These are phyloP conservation scores for Dacryopinax spathularia DNA, from an alignment of 768 basidiomycete species.

Conservation along the genomic window DNA sequence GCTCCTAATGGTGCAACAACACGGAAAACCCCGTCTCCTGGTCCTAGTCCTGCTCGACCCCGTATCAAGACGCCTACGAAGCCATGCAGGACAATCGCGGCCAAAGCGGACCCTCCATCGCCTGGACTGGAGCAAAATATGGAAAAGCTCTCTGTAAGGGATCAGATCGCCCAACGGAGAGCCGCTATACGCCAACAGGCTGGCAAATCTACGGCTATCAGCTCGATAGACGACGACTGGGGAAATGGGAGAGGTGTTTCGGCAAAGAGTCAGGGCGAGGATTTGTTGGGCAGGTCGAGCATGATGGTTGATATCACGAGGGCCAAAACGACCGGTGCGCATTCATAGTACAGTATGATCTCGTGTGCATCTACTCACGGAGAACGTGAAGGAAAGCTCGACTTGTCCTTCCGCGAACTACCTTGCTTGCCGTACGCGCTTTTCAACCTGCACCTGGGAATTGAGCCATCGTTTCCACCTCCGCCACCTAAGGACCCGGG, in stretches of 20 bases:
- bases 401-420: neutral
- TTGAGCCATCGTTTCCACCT: neutral
- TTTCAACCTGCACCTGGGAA: neutral
- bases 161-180: neutral
- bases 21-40: neutral
- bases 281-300: neutral
- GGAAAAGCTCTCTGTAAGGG: neutral
- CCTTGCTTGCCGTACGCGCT: neutral
- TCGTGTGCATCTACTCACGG: neutral
- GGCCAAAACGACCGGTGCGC: neutral
- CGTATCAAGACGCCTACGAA: neutral
- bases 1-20: neutral
- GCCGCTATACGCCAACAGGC: neutral
- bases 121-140: neutral
- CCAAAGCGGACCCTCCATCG: neutral
- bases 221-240: neutral
- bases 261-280: neutral
- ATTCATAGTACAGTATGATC: neutral
- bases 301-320: neutral
- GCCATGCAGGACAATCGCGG: neutral
- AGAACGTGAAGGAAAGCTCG: neutral
- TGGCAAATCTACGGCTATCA: neutral
- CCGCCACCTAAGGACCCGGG: neutral
- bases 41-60: neutral
- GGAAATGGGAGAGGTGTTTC: neutral